Conservation (phyloP, 2,329 filamentous ascomycete species). For the Nothopassalora personata region DNA sequence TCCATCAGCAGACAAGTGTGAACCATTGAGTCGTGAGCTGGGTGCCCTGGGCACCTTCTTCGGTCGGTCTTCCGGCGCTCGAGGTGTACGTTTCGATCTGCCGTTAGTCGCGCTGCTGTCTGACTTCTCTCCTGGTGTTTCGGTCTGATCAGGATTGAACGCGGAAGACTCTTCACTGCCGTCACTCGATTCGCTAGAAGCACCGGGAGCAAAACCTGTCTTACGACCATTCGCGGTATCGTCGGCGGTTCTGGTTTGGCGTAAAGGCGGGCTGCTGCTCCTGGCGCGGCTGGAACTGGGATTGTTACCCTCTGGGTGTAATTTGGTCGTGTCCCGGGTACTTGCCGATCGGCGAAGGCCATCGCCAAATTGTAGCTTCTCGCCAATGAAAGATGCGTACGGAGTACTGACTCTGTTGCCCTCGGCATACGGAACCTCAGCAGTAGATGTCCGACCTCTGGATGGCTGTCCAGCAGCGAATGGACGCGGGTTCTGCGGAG, state of each 20-base stretch:
- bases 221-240: neutral
- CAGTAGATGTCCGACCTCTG: constrained; percentile 23
- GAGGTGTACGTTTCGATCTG: constrained; percentile 6
- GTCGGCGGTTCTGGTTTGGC: neutral
- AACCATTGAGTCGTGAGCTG: constrained; percentile 26
- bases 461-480: constrained; percentile 35
- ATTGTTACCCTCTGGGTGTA: constrained; percentile 23
- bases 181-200: constrained; percentile 6
- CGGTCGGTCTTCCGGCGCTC: constrained; percentile 18
- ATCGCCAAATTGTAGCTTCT: constrained; percentile 51
- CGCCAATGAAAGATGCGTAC: constrained; percentile 51
- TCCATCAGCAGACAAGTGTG: constrained; percentile 5
- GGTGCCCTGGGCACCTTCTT: constrained; percentile 31
- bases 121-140: constrained; percentile 9
- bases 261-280: constrained; percentile 7
- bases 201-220: constrained; percentile 14
- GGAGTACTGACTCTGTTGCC: constrained; percentile 47
- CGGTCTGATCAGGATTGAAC: constrained; percentile 7
- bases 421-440: constrained; percentile 42
- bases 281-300: constrained; percentile 22
- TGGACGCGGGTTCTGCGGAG: constrained; percentile 33
- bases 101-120: constrained; percentile 5
- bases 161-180: constrained; percentile 22
- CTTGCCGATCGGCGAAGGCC: constrained; percentile 50
- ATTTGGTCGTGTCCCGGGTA: constrained; percentile 40